Base-by-base conservation (phyloP, 2,329 filamentous ascomycete species). In the Macroventuria anomochaeta region DNA sequence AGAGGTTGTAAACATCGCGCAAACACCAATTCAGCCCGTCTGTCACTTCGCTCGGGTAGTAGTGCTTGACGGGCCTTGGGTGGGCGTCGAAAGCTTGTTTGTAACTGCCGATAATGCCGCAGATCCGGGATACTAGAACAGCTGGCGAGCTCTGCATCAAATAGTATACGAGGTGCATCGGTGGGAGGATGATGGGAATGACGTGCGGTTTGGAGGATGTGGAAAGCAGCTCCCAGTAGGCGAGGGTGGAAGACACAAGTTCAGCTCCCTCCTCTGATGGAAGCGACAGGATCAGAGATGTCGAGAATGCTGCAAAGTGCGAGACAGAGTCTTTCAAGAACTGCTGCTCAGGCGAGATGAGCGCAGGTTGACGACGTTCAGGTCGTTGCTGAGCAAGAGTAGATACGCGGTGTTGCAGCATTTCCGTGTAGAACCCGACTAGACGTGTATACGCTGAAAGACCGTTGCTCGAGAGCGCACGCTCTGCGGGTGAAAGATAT, bases 1-100 rank as follows among this genome's bases (percentile, higher is more conserved):
- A 73, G 43, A 89, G 85, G 69, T 96, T 96, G 78, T 90, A 93
- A 26, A 92, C 83, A 69, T 96, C 91, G 85, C 95, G 93, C 26
- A 96, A 82, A 70, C 89, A 92, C 18, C 88, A 88, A 70, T 96
- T 96, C 77, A 95, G 93, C 20, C 82, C 77, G 59, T 85, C 84
- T 33, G 72, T 73, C 38, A 57, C 58, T 66, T 64, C 39, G 60
- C 51, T 32, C 43, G 69, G 40, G 61, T 72, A 62, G 62, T 71
- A 62, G 64, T 67, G 57, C 68, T 77, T 46, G 66, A 74, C 58
- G 10, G 71, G 80, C 69, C 48, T 75, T 18, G 77, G 84, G 52
- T 87, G 85, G 21, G 77, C 74, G 68, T 93, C 89, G 65, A 93
- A 91, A 0, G 87, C 85, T 20, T 80, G 80, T 72, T 95, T 95